Conservation (phyloP, 2,329 filamentous ascomycete species). For the Fusarium albidum region DNA sequence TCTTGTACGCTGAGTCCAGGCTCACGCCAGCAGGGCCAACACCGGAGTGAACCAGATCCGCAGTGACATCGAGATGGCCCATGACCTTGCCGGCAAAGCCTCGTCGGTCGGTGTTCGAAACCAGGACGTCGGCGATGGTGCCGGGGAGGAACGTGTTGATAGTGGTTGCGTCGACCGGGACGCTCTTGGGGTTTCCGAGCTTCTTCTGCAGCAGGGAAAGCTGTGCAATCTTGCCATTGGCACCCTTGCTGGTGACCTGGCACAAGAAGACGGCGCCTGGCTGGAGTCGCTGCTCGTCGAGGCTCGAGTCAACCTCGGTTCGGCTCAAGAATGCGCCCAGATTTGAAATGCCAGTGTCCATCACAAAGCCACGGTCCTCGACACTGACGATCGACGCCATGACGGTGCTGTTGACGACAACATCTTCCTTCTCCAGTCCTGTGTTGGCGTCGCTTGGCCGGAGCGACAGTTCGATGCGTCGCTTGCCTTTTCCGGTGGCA, state of each 20-base stretch:
- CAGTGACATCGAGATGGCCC: conserved; percentile 89
- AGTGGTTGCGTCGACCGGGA: conserved; percentile 79
- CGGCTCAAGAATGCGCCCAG: conserved; percentile 85
- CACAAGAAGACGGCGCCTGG: conserved; percentile 88
- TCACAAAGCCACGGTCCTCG: conserved; percentile 95
- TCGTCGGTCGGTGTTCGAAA: conserved; percentile 76
- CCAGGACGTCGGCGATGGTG: conserved; percentile 84
- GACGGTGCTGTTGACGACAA: conserved; percentile 78
- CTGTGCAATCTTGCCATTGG: conserved; percentile 85
- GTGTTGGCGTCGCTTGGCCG: conserved; percentile 81
- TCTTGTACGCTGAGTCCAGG: conserved; percentile 79
- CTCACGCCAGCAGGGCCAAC: conserved; percentile 73
- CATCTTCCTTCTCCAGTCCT: conserved; percentile 74
- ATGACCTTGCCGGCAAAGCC: conserved; percentile 92
- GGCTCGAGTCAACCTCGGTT: conserved; percentile 76
- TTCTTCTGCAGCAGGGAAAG: conserved; percentile 78
- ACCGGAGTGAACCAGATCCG: conserved; percentile 89
- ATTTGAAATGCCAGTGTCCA: conserved; percentile 83
- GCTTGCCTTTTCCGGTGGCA: conserved; percentile 71
- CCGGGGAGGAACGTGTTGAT: conserved; percentile 92
- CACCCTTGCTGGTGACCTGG: conserved; percentile 76
- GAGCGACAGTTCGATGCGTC: conserved; percentile 86
- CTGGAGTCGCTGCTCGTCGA: conserved; percentile 74
- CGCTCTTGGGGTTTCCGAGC: conserved; percentile 71
- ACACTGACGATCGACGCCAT: conserved; percentile 90